Evolutionary conservation across 306 rosid genomes (phyloP), one percentile per base, ranked within the genome.

Genomic region (Vicia sativa): DNA sequence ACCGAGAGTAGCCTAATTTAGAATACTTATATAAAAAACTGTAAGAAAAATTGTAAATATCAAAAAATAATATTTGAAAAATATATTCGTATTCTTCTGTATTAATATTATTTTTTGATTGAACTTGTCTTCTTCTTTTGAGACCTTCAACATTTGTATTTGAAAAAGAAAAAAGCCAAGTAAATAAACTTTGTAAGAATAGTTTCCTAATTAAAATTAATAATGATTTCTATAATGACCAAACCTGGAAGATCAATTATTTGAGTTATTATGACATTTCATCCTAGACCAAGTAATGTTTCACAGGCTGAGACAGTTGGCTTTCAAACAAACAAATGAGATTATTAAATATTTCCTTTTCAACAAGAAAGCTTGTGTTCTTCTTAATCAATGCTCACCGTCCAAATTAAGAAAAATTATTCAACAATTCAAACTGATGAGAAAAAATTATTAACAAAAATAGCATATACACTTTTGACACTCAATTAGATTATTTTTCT

Each of bases 221-320:
- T 12, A 43, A 43, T 12, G 14, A 13, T 44, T 44, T 2, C 9
- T 6, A 13, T 12, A 14, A n/a, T 44, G 7, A 49, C 55, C 6
- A 8, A 16, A 49, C 55, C 9, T 49, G 25, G 4, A 23, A 18
- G 13, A 16, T 48, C 19, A 4, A 48, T 46, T 46, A 15, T 48
- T 46, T 48, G 25, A 43, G 49, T 6, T 2, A 57, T 6, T 4
- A 57, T 71, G 65, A 11, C 48, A 41, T 66, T 41, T 53, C 46
- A 31, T 43, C 29, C 43, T 19, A 64, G 49, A 52, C 67, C 31
- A n/a, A 59, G 43, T 25, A 43, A 39, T 77, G 79, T 77, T 77
- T 73, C 77, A n/a, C 58, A 55, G 42, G 52, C 56, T 62, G 70
- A 77, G 85, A 81, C 81, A 73, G 74, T 65, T 73, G 79, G 65